Evolutionary conservation across 2,329 filamentous ascomycete species (phyloP), one percentile per base, ranked within the genome.

Genomic region (Paraconiothyrium sp.): DNA sequence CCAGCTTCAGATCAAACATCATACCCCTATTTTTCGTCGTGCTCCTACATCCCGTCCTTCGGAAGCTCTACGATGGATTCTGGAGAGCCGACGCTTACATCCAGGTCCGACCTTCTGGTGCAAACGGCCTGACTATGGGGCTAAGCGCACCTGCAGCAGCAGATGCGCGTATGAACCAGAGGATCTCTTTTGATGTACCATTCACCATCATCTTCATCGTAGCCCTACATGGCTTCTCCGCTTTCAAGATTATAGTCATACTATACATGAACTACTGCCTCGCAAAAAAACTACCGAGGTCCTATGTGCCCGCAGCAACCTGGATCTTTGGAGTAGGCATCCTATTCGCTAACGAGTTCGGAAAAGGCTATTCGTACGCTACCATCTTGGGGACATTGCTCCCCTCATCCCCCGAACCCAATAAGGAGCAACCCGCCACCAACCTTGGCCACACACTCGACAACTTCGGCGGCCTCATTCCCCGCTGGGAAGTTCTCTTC

Each of bases 401-500:
- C 8, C 78, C 80, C 43, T 80, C 78, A 11, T 76, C 80, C 5
- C 70, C 78, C 24, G 68, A 78, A 0, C 79, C 81, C 1, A 76
- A 83, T 10, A 80, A 82, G 20, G 80, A 66, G 7, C 47, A 82
- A 8, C 61, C 76, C 2, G 74, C 89, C 43, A 81, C 86, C 37
- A 82, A 84, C 22, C 90, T 90, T 83, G 93, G 89, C 8, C 82
- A 83, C 47, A 91, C 87, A 82, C 82, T 98, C 16, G 95, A 99
- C 79, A 84, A 85, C 56, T 90, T 90, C 67, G 89, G 92, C 8
- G 95, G 95, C 0, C 82, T 99, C n/a, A 89, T 97, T 75, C 84
- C 90, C 0, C 87, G 94, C 61, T 99, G 95, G 95, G 93, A 98
- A 77, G 89, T 99, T n/a, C 85, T 97, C 5, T 99, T 99, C 85